These are phyloP conservation scores for Amauroascus niger DNA, from an alignment of 2,329 filamentous ascomycete species.

Conservation along the genomic window DNA sequence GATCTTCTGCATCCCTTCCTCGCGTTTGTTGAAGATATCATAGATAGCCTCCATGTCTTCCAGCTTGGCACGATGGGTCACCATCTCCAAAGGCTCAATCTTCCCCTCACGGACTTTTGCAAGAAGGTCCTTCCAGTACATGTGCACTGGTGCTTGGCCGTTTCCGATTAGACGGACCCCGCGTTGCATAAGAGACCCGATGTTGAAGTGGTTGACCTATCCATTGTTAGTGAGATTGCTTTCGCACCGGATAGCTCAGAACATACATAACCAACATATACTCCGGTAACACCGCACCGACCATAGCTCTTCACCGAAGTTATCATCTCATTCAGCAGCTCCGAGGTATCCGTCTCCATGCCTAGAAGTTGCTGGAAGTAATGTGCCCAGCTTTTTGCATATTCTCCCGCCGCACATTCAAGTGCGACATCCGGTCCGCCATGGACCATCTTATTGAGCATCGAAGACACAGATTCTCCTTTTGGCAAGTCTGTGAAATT, in stretches of 20 bases:
- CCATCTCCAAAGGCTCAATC: slow-evolving; percentile 69
- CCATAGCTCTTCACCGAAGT: slow-evolving; percentile 47
- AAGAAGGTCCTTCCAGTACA: slow-evolving; percentile 74
- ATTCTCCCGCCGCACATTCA: slow-evolving; percentile 58
- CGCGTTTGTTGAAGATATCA: slow-evolving; percentile 47
- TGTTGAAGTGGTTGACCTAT: slow-evolving; percentile 70
- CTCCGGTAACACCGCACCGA: slow-evolving; percentile 66
- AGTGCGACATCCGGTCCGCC: slow-evolving; percentile 66
- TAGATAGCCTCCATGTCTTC: slow-evolving; percentile 64
- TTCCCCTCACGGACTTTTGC: slow-evolving; percentile 55
- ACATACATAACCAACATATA: slow-evolving; percentile 52
- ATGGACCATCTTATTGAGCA: slow-evolving; percentile 62
- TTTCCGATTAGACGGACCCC: slow-evolving; percentile 69
- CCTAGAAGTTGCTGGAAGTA: slow-evolving; percentile 53
- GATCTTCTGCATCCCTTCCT: slow-evolving; percentile 67
- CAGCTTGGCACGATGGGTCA: slow-evolving; percentile 65
- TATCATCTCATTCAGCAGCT: slow-evolving; percentile 47
- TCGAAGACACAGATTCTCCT: slow-evolving; percentile 57
- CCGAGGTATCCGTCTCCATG: slow-evolving; percentile 74
- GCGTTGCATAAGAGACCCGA: slow-evolving; percentile 74
- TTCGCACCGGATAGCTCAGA: neutral
- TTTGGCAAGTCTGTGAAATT: slow-evolving; percentile 58
- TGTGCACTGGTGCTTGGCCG: slow-evolving; percentile 63
- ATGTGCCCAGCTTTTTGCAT: slow-evolving; percentile 53
- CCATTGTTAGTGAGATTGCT: slow-evolving; percentile 3